A percentile compares a stretch with the other conserved stretches of the same genome.
Conservation (phyloP, 768 basidiomycete genomes). For the Trametes coccinea region DNA sequence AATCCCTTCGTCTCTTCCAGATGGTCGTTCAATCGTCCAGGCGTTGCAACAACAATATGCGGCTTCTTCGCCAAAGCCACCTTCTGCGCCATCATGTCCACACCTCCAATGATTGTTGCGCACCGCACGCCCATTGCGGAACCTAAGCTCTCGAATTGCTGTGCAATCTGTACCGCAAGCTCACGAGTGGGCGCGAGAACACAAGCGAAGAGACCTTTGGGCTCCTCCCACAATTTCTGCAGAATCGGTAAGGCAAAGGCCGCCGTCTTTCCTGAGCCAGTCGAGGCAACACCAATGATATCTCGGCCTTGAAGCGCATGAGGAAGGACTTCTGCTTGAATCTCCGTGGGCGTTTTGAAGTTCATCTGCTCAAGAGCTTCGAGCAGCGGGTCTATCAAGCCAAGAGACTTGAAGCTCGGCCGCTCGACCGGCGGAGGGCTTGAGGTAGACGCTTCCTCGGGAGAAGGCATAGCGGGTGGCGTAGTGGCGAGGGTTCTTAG, state of each 20-base stretch:
- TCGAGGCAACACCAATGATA: conserved; percentile 97
- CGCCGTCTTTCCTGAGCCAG: conserved; percentile 97
- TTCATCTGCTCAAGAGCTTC: conserved; percentile 79
- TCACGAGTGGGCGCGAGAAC: conserved; percentile 97
- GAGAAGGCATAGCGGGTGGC: conserved; percentile 50
- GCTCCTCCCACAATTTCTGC: conserved; percentile 95
- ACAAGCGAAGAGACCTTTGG: conserved; percentile 89
- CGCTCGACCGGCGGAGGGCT: conserved; percentile 33
- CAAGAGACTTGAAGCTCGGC: conserved; percentile 76
- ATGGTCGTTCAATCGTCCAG: conserved; percentile 90
- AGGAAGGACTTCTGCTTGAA: conserved; percentile 84
- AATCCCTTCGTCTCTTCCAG: conserved; percentile 98
- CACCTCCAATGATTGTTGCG: conserved; percentile 91
- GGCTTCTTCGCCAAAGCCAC: conserved; percentile 92
- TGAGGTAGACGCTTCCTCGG: conserved; percentile 61
- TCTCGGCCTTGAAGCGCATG: conserved; percentile 89
- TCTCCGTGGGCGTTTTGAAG: conserved; percentile 87
- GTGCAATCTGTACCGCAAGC: conserved; percentile 96
- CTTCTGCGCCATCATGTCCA: conserved; percentile 88
- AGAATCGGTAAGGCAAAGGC: conserved; percentile 96
- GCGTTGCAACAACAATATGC: conserved; percentile 94
- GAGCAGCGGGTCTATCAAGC: conserved; percentile 87
- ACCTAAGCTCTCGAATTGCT: conserved; percentile 91
- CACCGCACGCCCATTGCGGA: conserved; percentile 91
- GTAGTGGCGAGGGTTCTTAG: not conserved